Evolutionary conservation across 441 rosid species (phyloP), one percentile per base, ranked within the genome.

Genomic region (Erodium chrysanthum): DNA sequence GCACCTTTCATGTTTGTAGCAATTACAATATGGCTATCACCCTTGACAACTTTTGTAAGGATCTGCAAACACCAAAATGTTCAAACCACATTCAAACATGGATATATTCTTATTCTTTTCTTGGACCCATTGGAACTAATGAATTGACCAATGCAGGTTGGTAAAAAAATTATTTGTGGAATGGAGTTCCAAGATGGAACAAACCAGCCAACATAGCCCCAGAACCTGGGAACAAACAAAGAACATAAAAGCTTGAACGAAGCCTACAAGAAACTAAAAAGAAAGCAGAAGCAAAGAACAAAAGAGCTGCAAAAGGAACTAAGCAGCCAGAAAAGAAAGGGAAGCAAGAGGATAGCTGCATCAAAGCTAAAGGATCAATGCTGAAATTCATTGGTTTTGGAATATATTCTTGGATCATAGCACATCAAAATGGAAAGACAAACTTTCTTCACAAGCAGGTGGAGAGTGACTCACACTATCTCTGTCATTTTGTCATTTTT

Each of bases 1-100:
- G 83, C 70, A 65, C 88, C 88, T 76, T 75, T 72, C 76, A 74
- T 67, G 73, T 85, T 85, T 66, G 78, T 75, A 71, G 86, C 84
- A 35, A 87, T 77, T 75, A 80, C 71, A 56, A 85, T 64, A 71
- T 77, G 85, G 80, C 73, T 71, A 72, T 80, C 80, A 25, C 79
- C 78, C 29, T 54, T 70, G 44, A 78, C 25, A 68, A 78, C 29
- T 71, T 69, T 84, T 65, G 77, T 73, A 56, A 85, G 75, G 68
- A 82, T 85, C 86, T 85, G 77, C 62, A 68, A 62, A 63, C 15
- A 67, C 67, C 44, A 35, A 29, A 46, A 69, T 15, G 69, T 60
- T 23, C 52, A 9, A 62, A 35, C 46, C 58, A 62, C 17, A 58
- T 9, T 14, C 9, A 22, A 74, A 42, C 35, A 29, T 33, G 18